Conservation (phyloP, 345 rosid species). For the Corchorus capsularis region DNA sequence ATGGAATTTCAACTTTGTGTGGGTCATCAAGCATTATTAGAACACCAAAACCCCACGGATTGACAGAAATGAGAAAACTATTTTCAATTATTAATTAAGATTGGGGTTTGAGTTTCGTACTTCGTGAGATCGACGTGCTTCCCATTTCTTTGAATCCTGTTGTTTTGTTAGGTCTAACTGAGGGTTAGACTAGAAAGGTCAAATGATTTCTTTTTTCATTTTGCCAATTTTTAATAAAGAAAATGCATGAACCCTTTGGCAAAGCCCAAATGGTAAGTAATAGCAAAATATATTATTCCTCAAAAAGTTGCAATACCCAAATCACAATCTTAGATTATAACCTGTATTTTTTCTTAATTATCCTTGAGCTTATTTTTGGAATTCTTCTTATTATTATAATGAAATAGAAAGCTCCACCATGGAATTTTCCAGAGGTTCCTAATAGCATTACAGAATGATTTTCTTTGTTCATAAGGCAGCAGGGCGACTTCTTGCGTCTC, state of each 20-base stretch:
- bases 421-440: slow-evolving; percentile 43
- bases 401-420: slow-evolving; percentile 44
- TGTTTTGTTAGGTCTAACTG: slow-evolving; percentile 1
- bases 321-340: slow-evolving; percentile 1
- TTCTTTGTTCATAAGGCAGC: slow-evolving; percentile 29
- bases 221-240: neutral
- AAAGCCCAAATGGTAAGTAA: too few relatives aligned
- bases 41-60: neutral
- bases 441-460: slow-evolving; percentile 29
- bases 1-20: neutral
- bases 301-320: too few relatives aligned
- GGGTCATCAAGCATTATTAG: slow-evolving; percentile 4
- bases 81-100: neutral
- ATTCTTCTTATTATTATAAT: neutral
- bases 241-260: neutral
- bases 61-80: neutral
- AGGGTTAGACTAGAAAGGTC: neutral
- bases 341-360: slow-evolving; percentile 6
- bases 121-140: slow-evolving; percentile 48
- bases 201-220: neutral
- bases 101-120: neutral
- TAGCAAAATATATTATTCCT: too few relatives aligned
- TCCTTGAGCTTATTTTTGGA: slow-evolving; percentile 20
- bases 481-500: slow-evolving; percentile 31
- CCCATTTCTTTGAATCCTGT: slow-evolving; percentile 27